A percentile compares a stretch with the other conserved stretches of the same genome.
These are phyloP conservation scores for Petrea volubilis DNA, from an alignment of 257 asterid species.

Conservation along the genomic window DNA sequence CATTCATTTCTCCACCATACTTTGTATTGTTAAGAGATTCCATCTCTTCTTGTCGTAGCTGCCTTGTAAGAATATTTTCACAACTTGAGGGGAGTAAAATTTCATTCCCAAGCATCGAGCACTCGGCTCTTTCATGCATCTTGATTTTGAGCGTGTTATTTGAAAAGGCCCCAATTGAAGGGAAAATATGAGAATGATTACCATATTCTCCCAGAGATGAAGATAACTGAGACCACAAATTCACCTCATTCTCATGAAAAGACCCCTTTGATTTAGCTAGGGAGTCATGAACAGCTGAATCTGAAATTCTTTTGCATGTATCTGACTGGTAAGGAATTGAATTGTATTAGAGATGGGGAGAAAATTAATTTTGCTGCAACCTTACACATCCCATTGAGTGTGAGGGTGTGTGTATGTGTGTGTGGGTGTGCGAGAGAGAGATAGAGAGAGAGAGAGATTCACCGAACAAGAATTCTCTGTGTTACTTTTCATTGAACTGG, in stretches of 20 bases:
- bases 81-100: slow-evolving; percentile 41
- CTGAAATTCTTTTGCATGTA: slow-evolving; percentile 42
- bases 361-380: slow-evolving; percentile 1
- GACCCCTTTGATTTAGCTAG: slow-evolving; percentile 32
- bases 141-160: slow-evolving; percentile 43
- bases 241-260: slow-evolving; percentile 38
- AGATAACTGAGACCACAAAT: slow-evolving; percentile 46
- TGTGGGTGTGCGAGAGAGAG: neutral
- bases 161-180: slow-evolving; percentile 35
- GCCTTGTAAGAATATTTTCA: slow-evolving; percentile 32
- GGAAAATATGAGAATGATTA: slow-evolving; percentile 25
- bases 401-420: neutral
- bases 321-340: slow-evolving; percentile 60
- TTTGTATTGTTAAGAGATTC: slow-evolving; percentile 29
- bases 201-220: slow-evolving; percentile 40
- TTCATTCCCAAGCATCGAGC: slow-evolving; percentile 38
- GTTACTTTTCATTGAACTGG: slow-evolving; percentile 39
- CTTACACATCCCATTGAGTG: slow-evolving; percentile 5
- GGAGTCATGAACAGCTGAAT: slow-evolving; percentile 44
- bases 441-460: slow-evolving; percentile 30
- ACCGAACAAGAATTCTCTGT: slow-evolving; percentile 63
- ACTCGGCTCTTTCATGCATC: slow-evolving; percentile 43
- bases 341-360: slow-evolving; percentile 26
- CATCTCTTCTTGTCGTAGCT: slow-evolving; percentile 40
- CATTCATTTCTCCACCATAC: slow-evolving; percentile 36